These are phyloP conservation scores for Schizochytrium sp. DNA, from an alignment of 108 stramenopile genomes.

Conservation along the genomic window DNA sequence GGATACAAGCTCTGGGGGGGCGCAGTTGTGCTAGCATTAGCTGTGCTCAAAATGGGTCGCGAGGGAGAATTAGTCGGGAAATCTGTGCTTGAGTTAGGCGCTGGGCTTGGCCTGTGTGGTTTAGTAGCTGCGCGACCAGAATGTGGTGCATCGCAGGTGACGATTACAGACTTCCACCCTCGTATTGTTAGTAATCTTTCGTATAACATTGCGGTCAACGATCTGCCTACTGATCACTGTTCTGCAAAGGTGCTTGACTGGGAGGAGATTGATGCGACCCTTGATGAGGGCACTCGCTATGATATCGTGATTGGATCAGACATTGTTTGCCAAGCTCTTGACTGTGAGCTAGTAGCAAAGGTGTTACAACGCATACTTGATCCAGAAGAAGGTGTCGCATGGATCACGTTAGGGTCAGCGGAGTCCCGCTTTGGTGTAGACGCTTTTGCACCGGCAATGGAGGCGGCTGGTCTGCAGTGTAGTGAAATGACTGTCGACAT, in stretches of 20 bases:
- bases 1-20: conserved; percentile 57
- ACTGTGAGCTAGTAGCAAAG: not conserved
- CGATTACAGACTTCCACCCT: conserved; percentile 55
- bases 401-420: conserved; percentile 15
- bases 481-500: not conserved
- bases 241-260: conserved; percentile 45
- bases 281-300: not conserved
- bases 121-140: not conserved
- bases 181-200: conserved; percentile 29
- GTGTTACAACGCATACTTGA: not conserved
- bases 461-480: not conserved
- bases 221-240: not conserved
- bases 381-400: not conserved
- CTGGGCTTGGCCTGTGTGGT: conserved; percentile 43
- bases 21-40: conserved; percentile 23
- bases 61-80: not conserved
- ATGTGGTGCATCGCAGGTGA: not conserved
- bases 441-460: not conserved
- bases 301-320: conserved; percentile 42
- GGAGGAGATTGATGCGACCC: not conserved
- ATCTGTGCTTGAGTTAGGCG: conserved; percentile 34
- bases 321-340: conserved; percentile 37
- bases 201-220: conserved; percentile 2
- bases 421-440: conserved; percentile 53
- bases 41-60: not conserved